Base-by-base conservation (phyloP, 306 rosid genomes). In the Cucumis cinereus region DNA sequence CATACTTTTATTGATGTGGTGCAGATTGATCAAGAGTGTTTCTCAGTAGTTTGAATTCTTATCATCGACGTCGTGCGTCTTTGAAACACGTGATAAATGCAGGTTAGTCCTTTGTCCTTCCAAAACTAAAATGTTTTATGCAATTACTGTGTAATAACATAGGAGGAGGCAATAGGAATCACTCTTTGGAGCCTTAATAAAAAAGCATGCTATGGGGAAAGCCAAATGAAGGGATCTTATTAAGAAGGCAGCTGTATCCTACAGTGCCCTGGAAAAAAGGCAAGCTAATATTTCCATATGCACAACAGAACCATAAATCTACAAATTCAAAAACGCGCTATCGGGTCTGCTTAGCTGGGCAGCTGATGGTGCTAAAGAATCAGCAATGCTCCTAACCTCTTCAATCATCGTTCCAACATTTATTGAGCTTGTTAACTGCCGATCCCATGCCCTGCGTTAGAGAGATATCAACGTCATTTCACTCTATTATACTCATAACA, bases 331-430 rank as follows among this genome's bases (percentile, higher is more conserved):
- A 75, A 60, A 23, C 10, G 38, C 23, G 11, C 63, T 86, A 77
- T 83, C 83, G 26, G 47, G 74, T 53, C 86, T 45, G 30, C 75
- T 36, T 19, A 11, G 23, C 40, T 38, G 84, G 50, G 49, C 85
- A 49, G 81, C 70, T 9, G 88, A 47, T 24, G 75, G 56, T 41
- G 86, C 81, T 76, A 93, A 78, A 15, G 98, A 90, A 78, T 83
- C 76, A 26, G 97, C 88, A 68, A 93, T 90, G 81, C 91, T 89
- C 74, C 93, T 85, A 38, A 93, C 96, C 73, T 86, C 96, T 23
- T 97, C 98, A 49, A 93, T 90, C 98, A 91, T 93, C 15, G 96
- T 97, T 68, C 90, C 87, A 14, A 84, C 86, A 47, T 93, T 93
- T 90, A 81, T 93, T 93, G 43, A 93, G 92, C 86, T 85, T 85